Base-by-base conservation (phyloP, 805 yeast species). In the Pichia cephalocereana region DNA sequence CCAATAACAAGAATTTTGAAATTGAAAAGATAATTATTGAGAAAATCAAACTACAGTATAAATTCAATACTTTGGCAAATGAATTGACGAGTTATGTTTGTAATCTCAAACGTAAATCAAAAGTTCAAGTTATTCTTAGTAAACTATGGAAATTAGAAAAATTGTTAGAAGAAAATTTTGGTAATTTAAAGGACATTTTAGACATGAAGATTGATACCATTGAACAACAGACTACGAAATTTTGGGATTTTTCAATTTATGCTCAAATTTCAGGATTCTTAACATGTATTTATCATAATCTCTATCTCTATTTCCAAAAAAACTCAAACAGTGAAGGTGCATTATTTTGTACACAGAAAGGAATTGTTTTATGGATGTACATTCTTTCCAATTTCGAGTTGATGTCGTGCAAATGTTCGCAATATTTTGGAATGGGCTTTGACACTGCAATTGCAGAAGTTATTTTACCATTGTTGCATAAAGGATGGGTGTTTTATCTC, bases 1-100 rank as follows among this genome's bases (percentile, higher is more conserved):
- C 70, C 14, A 73, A 71, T 48, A 57, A 66, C 31, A 50, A 47
- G 0, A 70, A 78, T 52, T 52, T 59, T 14, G 65, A 57, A 0
- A 50, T 79, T 37, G 83, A 79, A 52, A 64, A 63, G 32, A 63
- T 64, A 43, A 67, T 71, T 1, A 62, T 72, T 4, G 61, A 63
- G 8, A 57, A 65, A 15, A 61, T 70, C 19, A 57, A 57, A 26
- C 54, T 53, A 4, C 63, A 67, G 36, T 57, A 54, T 50, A 60
- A 66, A 39, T 55, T 68, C 18, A 64, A 72, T 34, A 48, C 53
- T 9, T 30, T 52, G 6, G 46, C 71, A 37, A 55, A 67, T 11
- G 65, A 61, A 0, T 55, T 79, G 4, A 55, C 77, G 19, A 53
- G 55, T 19, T 52, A 61, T 27, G 67, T 75, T 5, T 60, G 77